Evolutionary conservation across 2,329 filamentous ascomycete species (phyloP).

Genomic region (Phyllosticta paracitricarpa): DNA sequence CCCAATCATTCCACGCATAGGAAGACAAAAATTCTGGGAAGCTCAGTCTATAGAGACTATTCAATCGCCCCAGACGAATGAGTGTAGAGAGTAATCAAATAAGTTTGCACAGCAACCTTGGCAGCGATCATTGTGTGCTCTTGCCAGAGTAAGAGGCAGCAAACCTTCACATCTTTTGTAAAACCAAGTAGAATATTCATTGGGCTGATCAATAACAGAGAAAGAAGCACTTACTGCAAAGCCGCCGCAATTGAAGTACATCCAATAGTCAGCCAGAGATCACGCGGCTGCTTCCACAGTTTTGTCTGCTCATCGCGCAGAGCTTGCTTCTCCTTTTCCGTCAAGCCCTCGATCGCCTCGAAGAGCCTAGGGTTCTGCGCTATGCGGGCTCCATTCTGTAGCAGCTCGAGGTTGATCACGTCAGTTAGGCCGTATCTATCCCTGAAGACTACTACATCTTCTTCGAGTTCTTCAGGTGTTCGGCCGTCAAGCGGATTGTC

Average conservation of each 20-base stretch:
- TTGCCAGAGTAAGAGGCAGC: neutral
- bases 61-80: too few species aligned
- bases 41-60: too few species aligned
- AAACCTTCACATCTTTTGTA: neutral
- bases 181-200: neutral
- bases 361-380: conserved; percentile 58
- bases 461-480: conserved; percentile 39
- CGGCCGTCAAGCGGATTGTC: conserved; percentile 48
- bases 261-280: conserved; percentile 56
- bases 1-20: too few species aligned
- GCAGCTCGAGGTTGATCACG: conserved; percentile 40
- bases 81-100: too few species aligned
- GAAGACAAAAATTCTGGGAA: too few species aligned
- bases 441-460: conserved; percentile 51
- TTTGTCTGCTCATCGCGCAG: conserved; percentile 55
- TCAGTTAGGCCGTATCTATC: conserved; percentile 48
- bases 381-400: conserved; percentile 62
- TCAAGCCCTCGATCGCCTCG: conserved; percentile 52
- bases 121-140: neutral
- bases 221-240: conserved; percentile 30
- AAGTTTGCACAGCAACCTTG: conserved; percentile 30
- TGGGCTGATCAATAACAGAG: too few species aligned
- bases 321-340: conserved; percentile 49
- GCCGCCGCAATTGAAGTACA: conserved; percentile 62
- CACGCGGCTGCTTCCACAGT: conserved; percentile 55